These are phyloP conservation scores for Pseudophaeomoniella oleicola DNA, from an alignment of 2,329 filamentous ascomycete species.

Conservation along the genomic window DNA sequence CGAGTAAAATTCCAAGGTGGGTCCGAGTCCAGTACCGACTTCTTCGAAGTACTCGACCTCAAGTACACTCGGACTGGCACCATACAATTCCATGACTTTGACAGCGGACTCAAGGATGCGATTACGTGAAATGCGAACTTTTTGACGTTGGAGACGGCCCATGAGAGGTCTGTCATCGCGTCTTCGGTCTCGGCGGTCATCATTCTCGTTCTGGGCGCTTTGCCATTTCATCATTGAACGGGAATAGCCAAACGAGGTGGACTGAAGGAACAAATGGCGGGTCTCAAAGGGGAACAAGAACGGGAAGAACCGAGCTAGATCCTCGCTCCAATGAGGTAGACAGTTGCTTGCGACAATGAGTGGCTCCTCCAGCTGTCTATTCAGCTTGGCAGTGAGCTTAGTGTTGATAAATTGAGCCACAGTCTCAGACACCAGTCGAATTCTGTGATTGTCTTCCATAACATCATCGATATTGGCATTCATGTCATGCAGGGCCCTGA, in stretches of 20 bases:
- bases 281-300: slow-evolving; percentile 98
- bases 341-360: slow-evolving; percentile 95
- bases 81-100: slow-evolving; percentile 98
- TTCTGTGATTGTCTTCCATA: slow-evolving; percentile 45
- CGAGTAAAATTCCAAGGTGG: slow-evolving; percentile 94
- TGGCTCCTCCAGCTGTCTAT: slow-evolving; percentile 90
- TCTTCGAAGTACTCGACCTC: slow-evolving; percentile 99
- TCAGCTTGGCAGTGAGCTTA: slow-evolving; percentile 93
- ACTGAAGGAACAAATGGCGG: slow-evolving; percentile 89
- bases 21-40: slow-evolving; percentile 87
- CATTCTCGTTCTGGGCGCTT: slow-evolving; percentile 69
- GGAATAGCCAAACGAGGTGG: slow-evolving; percentile 94
- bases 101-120: slow-evolving; percentile 92
- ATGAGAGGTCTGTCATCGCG: slow-evolving; percentile 84
- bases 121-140: slow-evolving; percentile 90
- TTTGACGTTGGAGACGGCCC: slow-evolving; percentile 82
- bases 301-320: slow-evolving; percentile 81
- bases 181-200: slow-evolving; percentile 64
- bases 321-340: slow-evolving; percentile 88
- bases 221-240: slow-evolving; percentile 97
- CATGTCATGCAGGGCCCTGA: slow-evolving; percentile 81
- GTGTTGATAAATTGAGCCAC: slow-evolving; percentile 95
- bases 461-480: slow-evolving; percentile 92
- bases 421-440: slow-evolving; percentile 59
- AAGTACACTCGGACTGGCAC: slow-evolving; percentile 85